Conservation (phyloP, 306 rosid species). For the Cicer arietinum region DNA sequence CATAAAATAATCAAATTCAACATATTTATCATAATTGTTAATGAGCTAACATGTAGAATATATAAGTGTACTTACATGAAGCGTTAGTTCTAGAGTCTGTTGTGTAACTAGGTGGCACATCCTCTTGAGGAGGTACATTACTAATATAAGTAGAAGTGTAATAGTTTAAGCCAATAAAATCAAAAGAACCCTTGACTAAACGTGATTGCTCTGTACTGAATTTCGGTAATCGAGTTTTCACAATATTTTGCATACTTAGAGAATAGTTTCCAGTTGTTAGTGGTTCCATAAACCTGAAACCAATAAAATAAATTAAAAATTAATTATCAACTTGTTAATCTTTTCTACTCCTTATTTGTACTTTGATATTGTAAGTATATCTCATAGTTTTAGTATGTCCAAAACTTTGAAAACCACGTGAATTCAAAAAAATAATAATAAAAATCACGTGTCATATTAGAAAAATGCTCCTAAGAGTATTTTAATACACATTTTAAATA, state of each 20-base stretch:
- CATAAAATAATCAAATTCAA: background rate
- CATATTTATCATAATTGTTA: background rate
- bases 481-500: too few relatives aligned
- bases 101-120: constrained; percentile 32
- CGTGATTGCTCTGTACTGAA: constrained; percentile 45
- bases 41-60: background rate
- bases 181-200: constrained; percentile 56
- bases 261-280: constrained; percentile 64
- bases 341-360: background rate
- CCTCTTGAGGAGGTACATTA: constrained; percentile 14
- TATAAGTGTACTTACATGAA: constrained; percentile 38
- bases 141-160: constrained; percentile 54
- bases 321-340: background rate
- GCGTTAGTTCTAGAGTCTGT: constrained; percentile 45
- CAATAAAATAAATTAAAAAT: background rate
- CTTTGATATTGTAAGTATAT: too few relatives aligned
- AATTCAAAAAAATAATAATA: too few relatives aligned
- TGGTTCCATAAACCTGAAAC: constrained; percentile 61
- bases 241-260: constrained; percentile 48
- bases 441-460: too few relatives aligned
- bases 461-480: too few relatives aligned
- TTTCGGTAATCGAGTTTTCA: constrained; percentile 56
- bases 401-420: too few relatives aligned
- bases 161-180: constrained; percentile 68
- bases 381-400: too few relatives aligned